These are phyloP conservation scores for Steccherinum ochraceum DNA, from an alignment of 768 basidiomycete genomes.

Conservation along the genomic window DNA sequence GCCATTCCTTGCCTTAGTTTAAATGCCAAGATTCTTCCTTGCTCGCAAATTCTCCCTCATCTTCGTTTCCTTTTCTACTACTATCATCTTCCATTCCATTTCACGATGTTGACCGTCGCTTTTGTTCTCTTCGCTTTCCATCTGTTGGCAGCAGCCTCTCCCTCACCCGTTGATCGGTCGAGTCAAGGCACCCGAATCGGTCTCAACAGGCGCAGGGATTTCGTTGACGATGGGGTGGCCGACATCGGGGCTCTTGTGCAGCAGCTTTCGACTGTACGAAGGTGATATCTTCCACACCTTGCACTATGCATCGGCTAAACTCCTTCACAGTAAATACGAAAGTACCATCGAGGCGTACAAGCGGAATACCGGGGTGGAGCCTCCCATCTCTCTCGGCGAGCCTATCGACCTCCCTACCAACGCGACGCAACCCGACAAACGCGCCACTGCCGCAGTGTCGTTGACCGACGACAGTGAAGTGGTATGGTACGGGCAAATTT, in stretches of 20 bases:
- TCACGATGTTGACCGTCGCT: slow-evolving; percentile 9
- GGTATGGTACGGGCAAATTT: slow-evolving; percentile 41
- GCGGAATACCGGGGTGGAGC: slow-evolving; percentile 36
- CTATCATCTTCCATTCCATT: neutral
- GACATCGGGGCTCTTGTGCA: slow-evolving; percentile 18
- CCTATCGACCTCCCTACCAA: slow-evolving; percentile 12
- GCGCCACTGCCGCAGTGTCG: slow-evolving; percentile 23
- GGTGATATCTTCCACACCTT: slow-evolving; percentile 11
- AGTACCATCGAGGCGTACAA: slow-evolving; percentile 37
- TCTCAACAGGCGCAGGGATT: slow-evolving; percentile 21
- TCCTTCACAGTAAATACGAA: slow-evolving; percentile 41
- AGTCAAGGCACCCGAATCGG: slow-evolving; percentile 18
- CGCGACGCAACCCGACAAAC: slow-evolving; percentile 3
- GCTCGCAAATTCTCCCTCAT: neutral
- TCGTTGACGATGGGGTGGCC: slow-evolving; percentile 21
- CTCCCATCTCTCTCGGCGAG: slow-evolving; percentile 22
- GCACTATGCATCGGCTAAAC: neutral
- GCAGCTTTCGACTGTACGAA: slow-evolving; percentile 16
- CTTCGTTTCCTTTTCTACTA: neutral
- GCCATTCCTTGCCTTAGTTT: too few relatives aligned
- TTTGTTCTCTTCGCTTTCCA: neutral
- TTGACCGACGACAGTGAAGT: slow-evolving; percentile 30
- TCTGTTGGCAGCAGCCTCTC: neutral
- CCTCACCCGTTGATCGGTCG: neutral
- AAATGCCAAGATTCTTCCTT: too few relatives aligned